A percentile compares a stretch with the other conserved stretches of the same genome.
These are phyloP conservation scores for Xylariaceae sp. DNA, from an alignment of 2,329 filamentous ascomycete species.

Conservation along the genomic window DNA sequence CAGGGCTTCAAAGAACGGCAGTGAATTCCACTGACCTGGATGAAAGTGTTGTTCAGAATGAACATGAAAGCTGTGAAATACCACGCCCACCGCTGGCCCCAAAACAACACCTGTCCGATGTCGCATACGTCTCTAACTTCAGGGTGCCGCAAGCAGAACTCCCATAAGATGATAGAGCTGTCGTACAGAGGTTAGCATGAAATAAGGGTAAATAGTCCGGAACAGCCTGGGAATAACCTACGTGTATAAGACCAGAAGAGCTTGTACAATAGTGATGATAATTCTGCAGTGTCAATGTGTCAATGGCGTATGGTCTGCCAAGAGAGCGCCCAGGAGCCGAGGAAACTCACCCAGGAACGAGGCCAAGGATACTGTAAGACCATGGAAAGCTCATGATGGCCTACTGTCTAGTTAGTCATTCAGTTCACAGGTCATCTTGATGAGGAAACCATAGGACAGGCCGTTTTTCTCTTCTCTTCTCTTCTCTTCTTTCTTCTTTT, in stretches of 20 bases:
- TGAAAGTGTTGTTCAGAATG: slow-evolving; percentile 90
- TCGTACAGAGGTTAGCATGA: neutral
- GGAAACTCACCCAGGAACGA: slow-evolving; percentile 69
- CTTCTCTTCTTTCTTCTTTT: too few relatives aligned
- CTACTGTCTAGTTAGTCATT: slow-evolving; percentile 32
- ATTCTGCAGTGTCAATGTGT: slow-evolving; percentile 48
- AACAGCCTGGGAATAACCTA: slow-evolving; percentile 61
- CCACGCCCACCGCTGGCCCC: slow-evolving; percentile 75
- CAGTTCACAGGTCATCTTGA: neutral
- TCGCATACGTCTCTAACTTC: slow-evolving; percentile 93
- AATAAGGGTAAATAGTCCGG: neutral
- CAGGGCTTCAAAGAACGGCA: slow-evolving; percentile 7
- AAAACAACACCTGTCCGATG: slow-evolving; percentile 94
- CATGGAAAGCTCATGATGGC: slow-evolving; percentile 95
- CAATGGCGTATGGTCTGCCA: slow-evolving; percentile 18
- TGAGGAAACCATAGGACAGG: neutral
- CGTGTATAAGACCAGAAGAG: slow-evolving; percentile 81
- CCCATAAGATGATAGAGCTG: slow-evolving; percentile 46
- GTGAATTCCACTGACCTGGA: slow-evolving; percentile 56
- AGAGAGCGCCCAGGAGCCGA: slow-evolving; percentile 14
- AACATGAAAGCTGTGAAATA: slow-evolving; percentile 81
- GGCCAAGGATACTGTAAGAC: slow-evolving; percentile 84
- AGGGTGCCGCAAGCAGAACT: slow-evolving; percentile 88
- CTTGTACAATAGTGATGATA: slow-evolving; percentile 79
- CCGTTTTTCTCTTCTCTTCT: neutral